Conservation (phyloP, 2,329 filamentous ascomycete species). For the Teratosphaeria gauchensis region DNA sequence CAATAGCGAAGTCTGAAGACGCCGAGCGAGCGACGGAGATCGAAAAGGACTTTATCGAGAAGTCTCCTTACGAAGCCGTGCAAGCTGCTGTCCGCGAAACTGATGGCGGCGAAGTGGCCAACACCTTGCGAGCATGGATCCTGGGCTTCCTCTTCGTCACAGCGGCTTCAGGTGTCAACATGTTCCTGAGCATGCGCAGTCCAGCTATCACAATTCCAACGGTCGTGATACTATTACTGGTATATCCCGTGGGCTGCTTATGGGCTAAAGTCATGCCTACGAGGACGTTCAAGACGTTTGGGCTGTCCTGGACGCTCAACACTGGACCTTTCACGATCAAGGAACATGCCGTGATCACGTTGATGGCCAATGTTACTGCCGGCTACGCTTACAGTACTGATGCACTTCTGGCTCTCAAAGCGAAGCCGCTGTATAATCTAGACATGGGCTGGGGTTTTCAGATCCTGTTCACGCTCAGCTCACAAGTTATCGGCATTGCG, state of each 20-base stretch:
- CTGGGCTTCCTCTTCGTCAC: conserved; percentile 37
- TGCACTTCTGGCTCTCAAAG: conserved; percentile 62
- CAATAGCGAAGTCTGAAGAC: conserved; percentile 8
- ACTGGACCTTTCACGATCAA: conserved; percentile 44
- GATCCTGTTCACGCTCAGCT: conserved; percentile 74
- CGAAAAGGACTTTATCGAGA: conserved; percentile 8
- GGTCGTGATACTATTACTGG: conserved; percentile 75
- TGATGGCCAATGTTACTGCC: conserved; percentile 33
- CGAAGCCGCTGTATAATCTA: conserved; percentile 81
- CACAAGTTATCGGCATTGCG: conserved; percentile 76
- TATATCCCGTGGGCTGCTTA: conserved; percentile 70
- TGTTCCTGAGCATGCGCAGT: conserved; percentile 85
- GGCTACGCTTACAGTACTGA: conserved; percentile 51
- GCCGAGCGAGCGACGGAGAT: conserved; percentile 6
- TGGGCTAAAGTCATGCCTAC: conserved; percentile 64
- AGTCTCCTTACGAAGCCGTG: conserved; percentile 18
- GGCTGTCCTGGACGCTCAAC: conserved; percentile 33
- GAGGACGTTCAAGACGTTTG: conserved; percentile 34
- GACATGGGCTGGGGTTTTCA: conserved; percentile 68
- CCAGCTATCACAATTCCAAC: conserved; percentile 83
- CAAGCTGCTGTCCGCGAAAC: conserved; percentile 37
- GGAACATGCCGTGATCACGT: conserved; percentile 42
- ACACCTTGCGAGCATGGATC: conserved; percentile 31
- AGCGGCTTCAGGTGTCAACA: conserved; percentile 44
- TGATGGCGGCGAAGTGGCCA: conserved; percentile 31